Evolutionary conservation across 306 rosid genomes (phyloP).

Genomic region (Prinsepia uniflora): DNA sequence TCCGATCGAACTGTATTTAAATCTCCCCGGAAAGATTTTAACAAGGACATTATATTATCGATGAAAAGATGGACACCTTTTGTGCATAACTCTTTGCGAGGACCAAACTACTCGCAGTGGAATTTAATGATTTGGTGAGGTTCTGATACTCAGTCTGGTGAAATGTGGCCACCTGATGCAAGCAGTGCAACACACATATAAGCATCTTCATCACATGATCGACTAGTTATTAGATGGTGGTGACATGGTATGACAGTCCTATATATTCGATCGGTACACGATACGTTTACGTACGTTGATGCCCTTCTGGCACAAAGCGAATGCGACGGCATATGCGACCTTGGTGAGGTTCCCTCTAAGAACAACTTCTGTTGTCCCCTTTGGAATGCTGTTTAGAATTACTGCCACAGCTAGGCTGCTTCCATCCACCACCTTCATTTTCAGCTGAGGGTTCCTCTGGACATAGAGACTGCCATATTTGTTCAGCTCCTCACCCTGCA

Average conservation of each 20-base stretch:
- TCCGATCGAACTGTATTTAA: no score
- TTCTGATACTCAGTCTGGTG: slow-evolving; percentile 33
- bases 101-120: slow-evolving; percentile 25
- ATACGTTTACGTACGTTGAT: slow-evolving; percentile 34
- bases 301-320: slow-evolving; percentile 39
- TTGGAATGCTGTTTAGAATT: slow-evolving; percentile 48
- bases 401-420: slow-evolving; percentile 54
- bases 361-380: slow-evolving; percentile 49
- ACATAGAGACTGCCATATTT: slow-evolving; percentile 47
- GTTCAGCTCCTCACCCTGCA: slow-evolving; percentile 56
- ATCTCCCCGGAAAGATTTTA: no score
- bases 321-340: slow-evolving; percentile 50
- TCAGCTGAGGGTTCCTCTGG: slow-evolving; percentile 40
- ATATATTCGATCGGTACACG: not conserved
- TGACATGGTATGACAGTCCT: not conserved
- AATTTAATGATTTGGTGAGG: slow-evolving; percentile 26
- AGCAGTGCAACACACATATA: not conserved
- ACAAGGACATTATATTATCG: no score
- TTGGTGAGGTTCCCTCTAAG: slow-evolving; percentile 57
- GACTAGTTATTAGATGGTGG: not conserved
- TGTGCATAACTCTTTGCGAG: slow-evolving; percentile 31
- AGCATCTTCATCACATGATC: not conserved
- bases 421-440: slow-evolving; percentile 61
- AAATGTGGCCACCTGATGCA: slow-evolving; percentile 21
- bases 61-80: slow-evolving; percentile 28